Evolutionary conservation across 2,329 filamentous ascomycete species (phyloP), one percentile per base, ranked within the genome.

Genomic region (Hymenoscyphus fraxineus): DNA sequence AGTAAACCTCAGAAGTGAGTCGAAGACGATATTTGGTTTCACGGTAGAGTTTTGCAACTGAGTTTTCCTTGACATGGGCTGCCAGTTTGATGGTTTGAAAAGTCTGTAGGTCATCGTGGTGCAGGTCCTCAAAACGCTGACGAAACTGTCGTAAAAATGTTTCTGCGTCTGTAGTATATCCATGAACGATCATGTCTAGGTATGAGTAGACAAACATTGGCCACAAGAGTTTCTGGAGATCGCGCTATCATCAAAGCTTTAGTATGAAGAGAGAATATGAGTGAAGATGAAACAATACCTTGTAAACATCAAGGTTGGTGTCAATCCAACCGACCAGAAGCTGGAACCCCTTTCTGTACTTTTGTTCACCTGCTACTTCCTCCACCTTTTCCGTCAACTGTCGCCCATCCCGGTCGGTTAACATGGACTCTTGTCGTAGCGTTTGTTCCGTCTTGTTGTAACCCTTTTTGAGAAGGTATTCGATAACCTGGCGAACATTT

Each of bases 201-300:
- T 91, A 97, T 0, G 92, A 95, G 77, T 99, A 96, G 60, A 98
- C 91, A 73, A 97, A 98, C 0, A 96, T 80, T 0, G 95, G 95
- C 93, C 95, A 99, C 16, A 97, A 80, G 3, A 98, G 81, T 70
- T 96, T 93, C 65, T 87, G 85, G 2, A 99, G 82, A 78, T 99
- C 95, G 56, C 94, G 92, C 87, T 93, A 67, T 10, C 27, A 57
- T 10, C 27, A 13, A 57, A 22, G 9, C 35, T 10, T 47, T 51
- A 51, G 44, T 51, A 51, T 51, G 9, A 9, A 51, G n/a, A 51
- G 9, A 12, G 3, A 12, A 4, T 6, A n/a, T 19, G 44, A 51
- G n/a, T 51, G n/a, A 51, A 51, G 7, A 10, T 10, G n/a, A 51
- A 47, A 51, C 19, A 78, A 71, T 77, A 89, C 91, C 82, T 97